Conservation (phyloP, 2,329 filamentous ascomycete species). For the Clarireedia paspali region DNA sequence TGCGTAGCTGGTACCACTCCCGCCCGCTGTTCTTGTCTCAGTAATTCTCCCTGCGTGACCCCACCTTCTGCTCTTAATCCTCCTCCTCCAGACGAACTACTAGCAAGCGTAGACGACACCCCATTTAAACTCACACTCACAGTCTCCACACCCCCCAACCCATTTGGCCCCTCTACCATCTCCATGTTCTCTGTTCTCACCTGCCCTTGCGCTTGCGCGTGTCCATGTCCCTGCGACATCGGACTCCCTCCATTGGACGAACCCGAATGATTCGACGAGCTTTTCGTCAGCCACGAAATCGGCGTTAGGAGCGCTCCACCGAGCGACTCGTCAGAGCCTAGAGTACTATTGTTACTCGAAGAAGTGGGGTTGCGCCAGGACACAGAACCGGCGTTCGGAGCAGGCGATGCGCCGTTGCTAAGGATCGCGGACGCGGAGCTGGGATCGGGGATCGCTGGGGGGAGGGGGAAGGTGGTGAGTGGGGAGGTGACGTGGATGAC, state of each 20-base stretch:
- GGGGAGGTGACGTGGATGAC: constrained; percentile 84
- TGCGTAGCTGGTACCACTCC: constrained; percentile 67
- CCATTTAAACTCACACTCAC: constrained; percentile 71
- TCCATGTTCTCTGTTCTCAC: constrained; percentile 68
- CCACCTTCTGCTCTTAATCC: constrained; percentile 36
- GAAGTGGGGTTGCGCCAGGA: constrained; percentile 41
- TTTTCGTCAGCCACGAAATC: constrained; percentile 73
- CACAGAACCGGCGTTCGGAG: constrained; percentile 32
- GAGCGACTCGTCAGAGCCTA: constrained; percentile 81
- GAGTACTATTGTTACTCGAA: constrained; percentile 30
- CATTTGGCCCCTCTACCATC: constrained; percentile 75
- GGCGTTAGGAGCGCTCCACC: constrained; percentile 88
- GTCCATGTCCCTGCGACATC: constrained; percentile 29
- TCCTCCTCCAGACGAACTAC: background rate
- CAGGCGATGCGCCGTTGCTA: constrained; percentile 48
- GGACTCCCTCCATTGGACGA: background rate
- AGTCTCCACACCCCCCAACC: constrained; percentile 71
- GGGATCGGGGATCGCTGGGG: constrained; percentile 53
- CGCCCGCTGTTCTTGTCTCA: constrained; percentile 79
- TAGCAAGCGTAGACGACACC: constrained; percentile 40
- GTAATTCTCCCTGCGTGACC: constrained; percentile 74
- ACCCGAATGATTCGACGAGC: background rate
- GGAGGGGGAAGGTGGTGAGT: constrained; percentile 74
- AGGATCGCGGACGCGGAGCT: constrained; percentile 42
- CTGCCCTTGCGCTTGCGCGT: constrained; percentile 37